Evolutionary conservation across 768 basidiomycete genomes (phyloP).

Genomic region (Fomitopsis pulvina): DNA sequence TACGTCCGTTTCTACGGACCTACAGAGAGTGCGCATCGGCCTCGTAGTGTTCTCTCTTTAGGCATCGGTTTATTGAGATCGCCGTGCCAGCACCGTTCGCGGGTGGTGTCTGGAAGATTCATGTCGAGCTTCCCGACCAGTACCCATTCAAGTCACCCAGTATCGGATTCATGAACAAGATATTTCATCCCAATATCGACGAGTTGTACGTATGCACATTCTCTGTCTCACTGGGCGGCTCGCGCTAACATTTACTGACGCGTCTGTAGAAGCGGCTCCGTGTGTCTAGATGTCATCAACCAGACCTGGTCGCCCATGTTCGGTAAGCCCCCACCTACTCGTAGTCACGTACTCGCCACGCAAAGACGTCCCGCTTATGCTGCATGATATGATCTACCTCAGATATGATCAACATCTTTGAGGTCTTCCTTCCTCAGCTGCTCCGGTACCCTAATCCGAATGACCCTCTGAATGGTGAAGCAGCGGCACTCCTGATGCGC

Average conservation of each 20-base stretch:
- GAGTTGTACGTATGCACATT: conserved; percentile 69
- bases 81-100: conserved; percentile 79
- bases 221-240: neutral
- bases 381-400: neutral
- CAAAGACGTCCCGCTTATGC: neutral
- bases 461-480: conserved; percentile 97
- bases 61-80: neutral
- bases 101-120: conserved; percentile 99
- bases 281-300: conserved; percentile 97
- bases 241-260: conserved; percentile 7
- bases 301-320: conserved; percentile 99
- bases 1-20: conserved; percentile 95
- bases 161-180: conserved; percentile 99
- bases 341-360: neutral
- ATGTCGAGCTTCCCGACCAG: conserved; percentile 96
- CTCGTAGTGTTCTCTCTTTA: neutral
- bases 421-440: conserved; percentile 95
- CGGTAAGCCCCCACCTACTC: conserved; percentile 45
- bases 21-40: conserved; percentile 67
- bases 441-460: conserved; percentile 97
- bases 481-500: conserved; percentile 93
- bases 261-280: conserved; percentile 79
- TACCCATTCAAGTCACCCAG: conserved; percentile 99
- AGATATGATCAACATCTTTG: conserved; percentile 99
- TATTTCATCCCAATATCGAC: conserved; percentile 99